Percentiles rank a stretch among this genome's conserved stretches.
Conservation (phyloP, 441 rosid species). For the Viola pubescens region DNA sequence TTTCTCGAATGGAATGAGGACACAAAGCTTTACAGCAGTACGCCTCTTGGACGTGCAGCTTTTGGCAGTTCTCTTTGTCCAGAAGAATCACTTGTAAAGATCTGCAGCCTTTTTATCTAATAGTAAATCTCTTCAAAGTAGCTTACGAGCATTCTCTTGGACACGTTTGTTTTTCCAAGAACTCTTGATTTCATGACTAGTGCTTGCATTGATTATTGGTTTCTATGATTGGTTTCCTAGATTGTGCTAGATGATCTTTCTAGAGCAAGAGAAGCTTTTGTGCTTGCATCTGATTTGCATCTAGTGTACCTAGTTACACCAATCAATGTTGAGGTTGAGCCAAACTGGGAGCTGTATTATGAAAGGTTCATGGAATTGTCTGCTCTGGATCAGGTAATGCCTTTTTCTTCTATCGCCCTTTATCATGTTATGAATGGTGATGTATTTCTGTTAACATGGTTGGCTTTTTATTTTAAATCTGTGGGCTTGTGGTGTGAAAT, state of each 20-base stretch:
- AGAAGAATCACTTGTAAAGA: slow-evolving; percentile 89
- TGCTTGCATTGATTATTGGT: slow-evolving; percentile 7
- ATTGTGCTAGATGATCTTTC: slow-evolving; percentile 93
- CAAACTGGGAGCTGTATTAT: slow-evolving; percentile 94
- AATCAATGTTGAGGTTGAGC: slow-evolving; percentile 87
- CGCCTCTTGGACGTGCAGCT: slow-evolving; percentile 98
- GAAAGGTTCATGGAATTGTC: slow-evolving; percentile 88
- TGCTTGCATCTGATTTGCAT: slow-evolving; percentile 97
- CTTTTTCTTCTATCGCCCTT: not conserved
- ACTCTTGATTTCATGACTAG: not conserved
- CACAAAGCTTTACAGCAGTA: slow-evolving; percentile 71
- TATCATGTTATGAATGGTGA: not conserved
- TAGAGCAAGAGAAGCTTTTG: slow-evolving; percentile 96
- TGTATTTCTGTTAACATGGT: not conserved
- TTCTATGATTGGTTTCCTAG: slow-evolving; percentile 36
- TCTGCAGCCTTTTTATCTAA: slow-evolving; percentile 2
- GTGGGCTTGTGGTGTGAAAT: not conserved
- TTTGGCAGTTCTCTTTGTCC: slow-evolving; percentile 99
- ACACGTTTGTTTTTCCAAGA: slow-evolving; percentile 10
- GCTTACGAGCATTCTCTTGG: too few relatives aligned
- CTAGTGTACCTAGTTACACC: slow-evolving; percentile 90
- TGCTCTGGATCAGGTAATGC: slow-evolving; percentile 75
- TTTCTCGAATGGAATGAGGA: slow-evolving; percentile 97
- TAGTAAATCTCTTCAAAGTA: slow-evolving; percentile 1
- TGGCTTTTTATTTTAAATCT: not conserved